phyloP scores from a whole-genome alignment of 2,329 filamentous ascomycete species.

The Trichophyton equinum region DNA sequence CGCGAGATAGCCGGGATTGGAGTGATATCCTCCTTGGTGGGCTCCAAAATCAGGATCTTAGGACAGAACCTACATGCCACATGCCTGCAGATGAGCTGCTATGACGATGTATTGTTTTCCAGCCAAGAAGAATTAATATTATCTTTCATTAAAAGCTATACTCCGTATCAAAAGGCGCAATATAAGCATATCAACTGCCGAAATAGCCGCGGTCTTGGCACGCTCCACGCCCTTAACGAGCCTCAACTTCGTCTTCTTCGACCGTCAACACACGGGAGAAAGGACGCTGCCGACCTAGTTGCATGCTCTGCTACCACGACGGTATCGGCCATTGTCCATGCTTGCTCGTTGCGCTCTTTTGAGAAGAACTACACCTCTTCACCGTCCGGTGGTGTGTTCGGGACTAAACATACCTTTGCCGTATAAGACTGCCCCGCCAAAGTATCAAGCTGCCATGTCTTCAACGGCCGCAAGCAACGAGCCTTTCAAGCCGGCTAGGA shows the following conservation, averaged over 20 bases:
- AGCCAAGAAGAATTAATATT: too few species aligned
- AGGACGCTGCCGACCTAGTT: neutral
- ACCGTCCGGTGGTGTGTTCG: too few species aligned
- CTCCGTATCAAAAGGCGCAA: too few species aligned
- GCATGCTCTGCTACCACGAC: neutral
- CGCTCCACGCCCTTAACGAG: neutral
- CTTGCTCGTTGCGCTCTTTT: neutral
- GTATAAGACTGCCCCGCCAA: neutral
- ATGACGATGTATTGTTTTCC: too few species aligned
- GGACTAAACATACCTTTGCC: neutral
- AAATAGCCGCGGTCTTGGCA: neutral
- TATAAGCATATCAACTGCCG: neutral
- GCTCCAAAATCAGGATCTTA: too few species aligned
- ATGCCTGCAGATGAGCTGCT: too few species aligned
- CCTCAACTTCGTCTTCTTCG: neutral
- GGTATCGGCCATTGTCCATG: neutral
- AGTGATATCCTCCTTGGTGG: too few species aligned
- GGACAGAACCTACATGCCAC: too few species aligned
- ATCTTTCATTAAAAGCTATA: too few species aligned
- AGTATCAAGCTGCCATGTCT: constrained; percentile 23
- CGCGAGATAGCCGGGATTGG: too few species aligned
- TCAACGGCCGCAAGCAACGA: constrained; percentile 27
- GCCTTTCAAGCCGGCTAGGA: constrained; percentile 35
- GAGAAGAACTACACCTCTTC: neutral
- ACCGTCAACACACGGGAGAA: neutral